phyloP scores from a whole-genome alignment of 495 filamentous ascomycete genomes.

The Xylaria castorea region DNA sequence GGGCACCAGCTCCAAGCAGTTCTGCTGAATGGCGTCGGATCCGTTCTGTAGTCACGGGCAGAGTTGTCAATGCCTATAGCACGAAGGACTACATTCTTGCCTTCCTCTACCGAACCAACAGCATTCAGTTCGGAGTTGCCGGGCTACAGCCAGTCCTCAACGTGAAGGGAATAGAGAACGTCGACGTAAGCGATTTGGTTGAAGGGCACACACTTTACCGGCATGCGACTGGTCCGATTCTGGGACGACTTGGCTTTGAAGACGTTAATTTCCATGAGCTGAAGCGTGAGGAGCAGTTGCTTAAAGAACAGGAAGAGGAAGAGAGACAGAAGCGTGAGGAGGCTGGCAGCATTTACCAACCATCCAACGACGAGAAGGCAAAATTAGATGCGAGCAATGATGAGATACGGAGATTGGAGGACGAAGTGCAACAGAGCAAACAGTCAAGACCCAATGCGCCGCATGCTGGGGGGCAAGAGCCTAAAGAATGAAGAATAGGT shows the following conservation, averaged over 20 bases:
- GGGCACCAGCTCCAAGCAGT: slow-evolving; percentile 73
- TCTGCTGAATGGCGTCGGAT: slow-evolving; percentile 60
- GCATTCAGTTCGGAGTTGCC: slow-evolving; percentile 63
- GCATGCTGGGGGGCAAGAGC: background rate
- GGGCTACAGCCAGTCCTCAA: slow-evolving; percentile 61
- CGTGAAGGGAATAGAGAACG: slow-evolving; percentile 64
- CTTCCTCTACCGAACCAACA: slow-evolving; percentile 64
- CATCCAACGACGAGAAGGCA: slow-evolving; percentile 12
- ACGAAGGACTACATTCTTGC: slow-evolving; percentile 66
- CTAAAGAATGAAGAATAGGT: background rate
- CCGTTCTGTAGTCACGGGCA: slow-evolving; percentile 61
- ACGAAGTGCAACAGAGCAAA: slow-evolving; percentile 27
- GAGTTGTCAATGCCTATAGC: slow-evolving; percentile 66
- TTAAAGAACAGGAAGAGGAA: slow-evolving; percentile 51
- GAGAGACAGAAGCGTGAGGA: slow-evolving; percentile 45
- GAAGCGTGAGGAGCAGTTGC: slow-evolving; percentile 44
- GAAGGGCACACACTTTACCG: slow-evolving; percentile 64
- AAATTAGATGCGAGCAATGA: slow-evolving; percentile 21
- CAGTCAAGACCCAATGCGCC: background rate
- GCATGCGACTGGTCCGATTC: slow-evolving; percentile 61
- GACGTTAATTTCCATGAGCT: slow-evolving; percentile 60
- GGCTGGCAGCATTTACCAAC: slow-evolving; percentile 24
- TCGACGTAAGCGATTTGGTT: slow-evolving; percentile 63
- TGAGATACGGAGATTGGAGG: slow-evolving; percentile 28
- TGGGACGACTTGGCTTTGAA: slow-evolving; percentile 64